These are phyloP conservation scores for Paspalum notatum DNA, from an alignment of 176 grass and related monocot species.

Conservation along the genomic window DNA sequence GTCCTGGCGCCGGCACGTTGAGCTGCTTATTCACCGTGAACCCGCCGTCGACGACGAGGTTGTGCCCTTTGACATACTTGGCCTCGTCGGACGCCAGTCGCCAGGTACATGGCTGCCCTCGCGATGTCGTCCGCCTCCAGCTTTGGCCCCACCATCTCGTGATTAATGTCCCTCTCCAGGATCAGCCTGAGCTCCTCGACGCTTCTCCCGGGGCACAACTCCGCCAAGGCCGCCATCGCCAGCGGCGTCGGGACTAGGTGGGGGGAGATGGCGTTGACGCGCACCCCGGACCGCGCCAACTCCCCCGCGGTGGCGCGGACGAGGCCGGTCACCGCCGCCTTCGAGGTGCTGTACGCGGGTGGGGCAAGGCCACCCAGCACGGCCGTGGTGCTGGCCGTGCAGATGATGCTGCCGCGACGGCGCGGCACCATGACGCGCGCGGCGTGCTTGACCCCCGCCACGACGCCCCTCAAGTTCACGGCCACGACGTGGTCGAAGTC, in stretches of 20 bases:
- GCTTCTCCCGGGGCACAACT: neutral
- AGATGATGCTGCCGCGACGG: constrained; percentile 61
- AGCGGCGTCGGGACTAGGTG: constrained; percentile 47
- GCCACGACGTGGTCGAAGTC: constrained; percentile 63
- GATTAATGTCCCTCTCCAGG: neutral
- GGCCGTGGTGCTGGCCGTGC: constrained; percentile 46
- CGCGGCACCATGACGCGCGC: constrained; percentile 61
- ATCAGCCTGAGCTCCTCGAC: constrained; percentile 38
- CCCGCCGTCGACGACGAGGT: constrained; percentile 73
- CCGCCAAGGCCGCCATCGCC: neutral
- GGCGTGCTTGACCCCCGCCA: constrained; percentile 71
- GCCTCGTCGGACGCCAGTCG: constrained; percentile 69
- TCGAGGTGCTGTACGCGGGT: constrained; percentile 3
- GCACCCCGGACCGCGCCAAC: constrained; percentile 47
- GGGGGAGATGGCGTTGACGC: constrained; percentile 72
- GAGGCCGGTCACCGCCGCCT: neutral
- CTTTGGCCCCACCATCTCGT: constrained; percentile 39
- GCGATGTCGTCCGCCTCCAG: constrained; percentile 52
- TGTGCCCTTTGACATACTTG: constrained; percentile 60
- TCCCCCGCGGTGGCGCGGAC: constrained; percentile 43
- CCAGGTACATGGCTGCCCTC: constrained; percentile 54
- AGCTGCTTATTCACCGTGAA: constrained; percentile 46
- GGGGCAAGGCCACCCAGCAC: neutral
- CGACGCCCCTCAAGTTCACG: constrained; percentile 41
- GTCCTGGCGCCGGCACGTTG: neutral